Percentiles rank a stretch among this genome's conserved stretches.
Conservation (phyloP, 805 yeast genomes). For the Sugiyamaella smithiae region DNA sequence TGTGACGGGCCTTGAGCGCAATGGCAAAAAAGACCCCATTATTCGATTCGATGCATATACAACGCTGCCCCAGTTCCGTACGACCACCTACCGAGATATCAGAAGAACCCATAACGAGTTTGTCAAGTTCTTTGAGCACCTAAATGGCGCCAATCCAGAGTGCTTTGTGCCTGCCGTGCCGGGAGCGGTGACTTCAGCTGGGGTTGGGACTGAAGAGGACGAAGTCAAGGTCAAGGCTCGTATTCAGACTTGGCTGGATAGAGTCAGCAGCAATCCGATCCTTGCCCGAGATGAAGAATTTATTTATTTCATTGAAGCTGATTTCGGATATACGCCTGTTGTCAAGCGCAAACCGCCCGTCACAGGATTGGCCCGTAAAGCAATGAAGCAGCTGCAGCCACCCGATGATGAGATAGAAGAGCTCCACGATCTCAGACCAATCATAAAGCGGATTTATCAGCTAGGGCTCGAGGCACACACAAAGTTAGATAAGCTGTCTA, state of each 20-base stretch:
- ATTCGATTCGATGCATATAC: slow-evolving; percentile 66
- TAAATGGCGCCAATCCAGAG: slow-evolving; percentile 80
- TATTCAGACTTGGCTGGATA: slow-evolving; percentile 84
- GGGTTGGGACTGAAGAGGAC: slow-evolving; percentile 83
- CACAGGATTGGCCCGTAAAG: slow-evolving; percentile 81
- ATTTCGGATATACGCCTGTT: slow-evolving; percentile 62
- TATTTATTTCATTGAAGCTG: slow-evolving; percentile 77
- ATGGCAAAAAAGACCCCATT: slow-evolving; percentile 74
- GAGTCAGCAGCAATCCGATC: slow-evolving; percentile 73
- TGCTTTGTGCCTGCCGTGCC: slow-evolving; percentile 93
- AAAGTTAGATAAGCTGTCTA: slow-evolving; percentile 57
- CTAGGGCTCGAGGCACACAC: slow-evolving; percentile 47
- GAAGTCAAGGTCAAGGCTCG: slow-evolving; percentile 50
- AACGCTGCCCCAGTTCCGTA: slow-evolving; percentile 75
- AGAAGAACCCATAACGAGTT: slow-evolving; percentile 81
- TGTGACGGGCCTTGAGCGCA: slow-evolving; percentile 68
- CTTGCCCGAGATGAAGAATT: slow-evolving; percentile 84
- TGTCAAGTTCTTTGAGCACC: slow-evolving; percentile 68
- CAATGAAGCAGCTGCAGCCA: slow-evolving; percentile 85
- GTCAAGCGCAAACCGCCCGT: slow-evolving; percentile 65
- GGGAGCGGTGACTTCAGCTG: slow-evolving; percentile 67
- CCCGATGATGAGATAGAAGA: slow-evolving; percentile 86
- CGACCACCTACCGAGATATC: slow-evolving; percentile 62
- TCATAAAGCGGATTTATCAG: slow-evolving; percentile 72
- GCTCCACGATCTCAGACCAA: slow-evolving; percentile 81